A percentile compares a stretch with the other conserved stretches of the same genome.
Conservation (phyloP, 2,329 filamentous ascomycete species). For the Zasmidium citrigriseum region DNA sequence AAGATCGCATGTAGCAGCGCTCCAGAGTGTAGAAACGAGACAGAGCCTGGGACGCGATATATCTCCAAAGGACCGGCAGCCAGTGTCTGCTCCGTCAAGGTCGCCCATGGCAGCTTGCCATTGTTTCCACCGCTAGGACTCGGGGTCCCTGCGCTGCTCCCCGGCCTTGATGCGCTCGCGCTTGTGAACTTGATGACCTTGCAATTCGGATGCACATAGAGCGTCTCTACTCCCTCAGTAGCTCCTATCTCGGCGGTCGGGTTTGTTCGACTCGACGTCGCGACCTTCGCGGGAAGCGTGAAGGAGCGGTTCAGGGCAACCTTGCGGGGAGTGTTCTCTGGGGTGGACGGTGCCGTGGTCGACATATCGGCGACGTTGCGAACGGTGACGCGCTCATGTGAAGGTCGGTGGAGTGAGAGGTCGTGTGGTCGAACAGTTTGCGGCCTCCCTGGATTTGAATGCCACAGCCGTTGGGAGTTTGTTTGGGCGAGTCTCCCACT, state of each 20-base stretch:
- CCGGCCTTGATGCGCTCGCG: conserved; percentile 32
- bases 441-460: neutral
- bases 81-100: conserved; percentile 76
- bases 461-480: neutral
- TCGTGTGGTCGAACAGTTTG: neutral
- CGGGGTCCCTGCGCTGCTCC: conserved; percentile 19
- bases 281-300: conserved; percentile 46
- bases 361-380: conserved; percentile 20
- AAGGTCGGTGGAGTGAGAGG: neutral
- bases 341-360: conserved; percentile 30
- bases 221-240: conserved; percentile 60
- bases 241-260: conserved; percentile 38
- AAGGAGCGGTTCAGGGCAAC: conserved; percentile 45
- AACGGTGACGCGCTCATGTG: conserved; percentile 3
- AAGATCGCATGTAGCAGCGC: conserved; percentile 82
- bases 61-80: conserved; percentile 79
- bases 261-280: conserved; percentile 31
- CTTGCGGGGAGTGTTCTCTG: conserved; percentile 28
- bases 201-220: conserved; percentile 72
- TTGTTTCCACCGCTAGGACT: conserved; percentile 34
- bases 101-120: conserved; percentile 69
- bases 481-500: neutral
- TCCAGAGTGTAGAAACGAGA: conserved; percentile 85
- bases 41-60: conserved; percentile 81
- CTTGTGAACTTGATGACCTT: conserved; percentile 69